Base-by-base conservation (phyloP, 2,329 filamentous ascomycete genomes). In the Zasmidium citrigriseum region DNA sequence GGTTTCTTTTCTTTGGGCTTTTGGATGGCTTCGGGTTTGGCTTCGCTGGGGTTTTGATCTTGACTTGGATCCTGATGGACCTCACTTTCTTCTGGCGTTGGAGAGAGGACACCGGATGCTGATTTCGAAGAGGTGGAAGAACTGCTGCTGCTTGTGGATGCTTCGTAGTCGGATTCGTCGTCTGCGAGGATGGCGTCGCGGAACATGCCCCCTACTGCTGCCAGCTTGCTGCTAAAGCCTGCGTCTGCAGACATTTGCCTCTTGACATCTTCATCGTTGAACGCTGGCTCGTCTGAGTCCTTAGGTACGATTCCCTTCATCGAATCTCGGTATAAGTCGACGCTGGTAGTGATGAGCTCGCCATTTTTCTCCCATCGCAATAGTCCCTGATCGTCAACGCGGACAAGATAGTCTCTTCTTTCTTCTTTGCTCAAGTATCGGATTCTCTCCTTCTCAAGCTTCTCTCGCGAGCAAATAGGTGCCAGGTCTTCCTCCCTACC, bases 351-450 rank as follows among this genome's bases (percentile, higher is more conserved):
- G 66, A 96, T 90, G 11, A 86, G 81, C 55, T 85, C 80, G 1
- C 87, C 87, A 67, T 93, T 95, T 76, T 93, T 95, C 1, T 88
- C 90, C 92, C 92, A 96, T 60, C 89, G 86, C 9, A 96, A 78
- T 9, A 86, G 81, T 0, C 93, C 93, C 22, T 90, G 80, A 0
- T 77, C 70, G 67, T 96, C 90, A 2, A 96, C 83, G 45, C 82
- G 83, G 24, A 93, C 91, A 10, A 96, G 79, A 70, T 96, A 96
- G 64, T 90, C 82, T 71, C 89, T 80, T 3, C 93, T 82, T 73
- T 96, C 91, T 70, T 96, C 91, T 10, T 87, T 83, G 9, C 86
- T 91, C n/a, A 96, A 77, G 70, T 96, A 96, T 10, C 92, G 84
- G 2, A 96, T 89, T 66, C 87, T 86, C 72, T 96, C 90, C 21